phyloP scores from a whole-genome alignment of 306 rosid genomes.

The Citrullus colocynthis region DNA sequence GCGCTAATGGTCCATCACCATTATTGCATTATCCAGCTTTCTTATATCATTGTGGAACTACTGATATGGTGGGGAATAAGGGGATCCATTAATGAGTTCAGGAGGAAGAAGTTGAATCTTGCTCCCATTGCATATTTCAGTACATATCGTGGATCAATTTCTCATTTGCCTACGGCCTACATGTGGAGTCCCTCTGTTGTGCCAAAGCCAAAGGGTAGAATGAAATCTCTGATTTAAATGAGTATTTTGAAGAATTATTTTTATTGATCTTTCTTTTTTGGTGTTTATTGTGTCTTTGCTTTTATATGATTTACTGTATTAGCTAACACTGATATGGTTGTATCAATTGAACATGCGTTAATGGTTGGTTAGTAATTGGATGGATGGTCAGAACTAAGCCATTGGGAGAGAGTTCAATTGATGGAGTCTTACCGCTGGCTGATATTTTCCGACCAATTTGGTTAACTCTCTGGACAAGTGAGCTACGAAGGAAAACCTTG shows the following conservation, averaged over 20 bases:
- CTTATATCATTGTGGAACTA: conserved; percentile 82
- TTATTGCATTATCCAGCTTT: conserved; percentile 47
- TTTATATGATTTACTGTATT: not conserved
- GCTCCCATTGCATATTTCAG: conserved; percentile 93
- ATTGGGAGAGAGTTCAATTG: not conserved
- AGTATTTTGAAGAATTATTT: not conserved
- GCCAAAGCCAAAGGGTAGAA: conserved; percentile 80
- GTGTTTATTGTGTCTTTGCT: not conserved
- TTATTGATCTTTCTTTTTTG: not conserved
- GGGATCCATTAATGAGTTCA: conserved; percentile 74
- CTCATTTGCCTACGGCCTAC: conserved; percentile 94
- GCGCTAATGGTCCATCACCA: conserved; percentile 15
- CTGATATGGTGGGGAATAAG: conserved; percentile 95
- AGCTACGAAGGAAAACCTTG: not conserved
- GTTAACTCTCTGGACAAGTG: not conserved
- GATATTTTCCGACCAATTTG: not conserved
- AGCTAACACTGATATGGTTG: not conserved
- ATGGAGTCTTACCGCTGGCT: not conserved
- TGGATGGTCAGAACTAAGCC: not conserved
- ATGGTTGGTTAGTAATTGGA: not conserved
- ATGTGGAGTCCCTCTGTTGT: conserved; percentile 98
- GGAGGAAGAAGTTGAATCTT: conserved; percentile 75
- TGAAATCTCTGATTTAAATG: not conserved
- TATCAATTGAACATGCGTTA: not conserved
- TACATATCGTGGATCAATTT: conserved; percentile 79